A percentile compares a stretch with the other conserved stretches of the same genome.
Conservation (phyloP, 2,329 filamentous ascomycete species). For the Pseudocercospora pini-densiflorae region DNA sequence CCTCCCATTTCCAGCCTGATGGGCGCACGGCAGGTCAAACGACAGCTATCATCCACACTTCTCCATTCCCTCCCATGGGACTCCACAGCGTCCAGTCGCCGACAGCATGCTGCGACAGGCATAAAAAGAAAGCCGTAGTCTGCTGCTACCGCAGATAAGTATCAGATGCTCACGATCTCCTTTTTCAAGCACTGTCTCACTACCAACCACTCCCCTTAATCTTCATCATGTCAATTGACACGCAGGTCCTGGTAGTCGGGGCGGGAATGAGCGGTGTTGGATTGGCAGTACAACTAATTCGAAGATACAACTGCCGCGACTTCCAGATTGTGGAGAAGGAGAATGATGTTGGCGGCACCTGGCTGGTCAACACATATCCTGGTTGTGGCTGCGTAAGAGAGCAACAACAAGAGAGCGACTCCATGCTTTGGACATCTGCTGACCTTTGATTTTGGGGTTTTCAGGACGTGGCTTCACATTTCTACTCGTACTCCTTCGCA, state of each 20-base stretch:
- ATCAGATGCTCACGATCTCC: not conserved
- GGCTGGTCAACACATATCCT: conserved; percentile 35
- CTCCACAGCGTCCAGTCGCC: conserved; percentile 9
- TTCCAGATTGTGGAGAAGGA: conserved; percentile 53
- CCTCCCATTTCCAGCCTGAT: not conserved
- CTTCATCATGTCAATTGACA: conserved; percentile 43
- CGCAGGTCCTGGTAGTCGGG: conserved; percentile 56
- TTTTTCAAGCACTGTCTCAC: not conserved
- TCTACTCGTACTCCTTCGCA: conserved; percentile 41
- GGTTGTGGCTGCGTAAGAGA: not conserved
- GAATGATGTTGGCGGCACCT: conserved; percentile 44
- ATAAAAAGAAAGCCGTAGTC: not conserved
- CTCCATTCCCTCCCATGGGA: conserved; percentile 2
- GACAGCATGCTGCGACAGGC: not conserved
- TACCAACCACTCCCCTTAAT: not conserved
- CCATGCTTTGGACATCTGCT: not conserved
- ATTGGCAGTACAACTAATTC: conserved; percentile 52
- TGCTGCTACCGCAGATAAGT: not conserved
- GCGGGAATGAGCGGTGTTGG: conserved; percentile 54
- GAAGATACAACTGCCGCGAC: conserved; percentile 43
- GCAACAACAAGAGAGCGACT: not conserved
- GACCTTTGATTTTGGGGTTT: not conserved
- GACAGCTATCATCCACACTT: not conserved
- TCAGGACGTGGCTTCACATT: conserved; percentile 40
- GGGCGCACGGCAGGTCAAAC: not conserved